Evolutionary conservation across 345 rosid genomes (phyloP).

Genomic region (Hibiscus mutabilis): DNA sequence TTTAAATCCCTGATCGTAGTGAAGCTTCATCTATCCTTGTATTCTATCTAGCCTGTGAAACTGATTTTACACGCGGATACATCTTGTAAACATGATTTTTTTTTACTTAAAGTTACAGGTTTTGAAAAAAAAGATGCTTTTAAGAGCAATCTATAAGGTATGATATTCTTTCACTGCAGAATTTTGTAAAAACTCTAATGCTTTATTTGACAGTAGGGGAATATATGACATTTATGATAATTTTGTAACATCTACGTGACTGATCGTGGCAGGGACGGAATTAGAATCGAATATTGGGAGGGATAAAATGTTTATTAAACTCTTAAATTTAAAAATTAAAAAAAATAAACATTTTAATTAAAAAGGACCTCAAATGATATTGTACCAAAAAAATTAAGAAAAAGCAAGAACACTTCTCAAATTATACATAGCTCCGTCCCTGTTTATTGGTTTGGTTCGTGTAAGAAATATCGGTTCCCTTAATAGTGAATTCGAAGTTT

Average conservation of each 20-base stretch:
- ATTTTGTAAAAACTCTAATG: background rate
- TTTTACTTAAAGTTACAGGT: background rate
- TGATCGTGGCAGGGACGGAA: too few species aligned
- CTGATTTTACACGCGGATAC: background rate
- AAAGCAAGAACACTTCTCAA: too few species aligned
- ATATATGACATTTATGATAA: background rate
- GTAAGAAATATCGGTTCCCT: too few species aligned
- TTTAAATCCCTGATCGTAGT: background rate
- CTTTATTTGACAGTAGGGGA: background rate
- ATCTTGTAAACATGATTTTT: background rate
- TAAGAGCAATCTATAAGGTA: background rate
- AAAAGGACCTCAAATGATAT: too few species aligned
- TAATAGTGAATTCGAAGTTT: too few species aligned
- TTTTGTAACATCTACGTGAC: background rate
- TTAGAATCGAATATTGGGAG: too few species aligned
- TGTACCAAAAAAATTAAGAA: too few species aligned
- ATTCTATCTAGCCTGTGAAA: background rate
- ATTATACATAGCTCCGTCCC: too few species aligned
- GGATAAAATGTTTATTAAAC: too few species aligned
- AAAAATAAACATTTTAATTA: too few species aligned
- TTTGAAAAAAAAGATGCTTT: background rate
- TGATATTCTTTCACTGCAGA: background rate
- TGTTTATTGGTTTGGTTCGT: too few species aligned
- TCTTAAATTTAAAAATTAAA: too few species aligned
- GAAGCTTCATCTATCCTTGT: background rate